These are phyloP conservation scores for Blastobotrys americana DNA, from an alignment of 805 yeast species.

Conservation along the genomic window DNA sequence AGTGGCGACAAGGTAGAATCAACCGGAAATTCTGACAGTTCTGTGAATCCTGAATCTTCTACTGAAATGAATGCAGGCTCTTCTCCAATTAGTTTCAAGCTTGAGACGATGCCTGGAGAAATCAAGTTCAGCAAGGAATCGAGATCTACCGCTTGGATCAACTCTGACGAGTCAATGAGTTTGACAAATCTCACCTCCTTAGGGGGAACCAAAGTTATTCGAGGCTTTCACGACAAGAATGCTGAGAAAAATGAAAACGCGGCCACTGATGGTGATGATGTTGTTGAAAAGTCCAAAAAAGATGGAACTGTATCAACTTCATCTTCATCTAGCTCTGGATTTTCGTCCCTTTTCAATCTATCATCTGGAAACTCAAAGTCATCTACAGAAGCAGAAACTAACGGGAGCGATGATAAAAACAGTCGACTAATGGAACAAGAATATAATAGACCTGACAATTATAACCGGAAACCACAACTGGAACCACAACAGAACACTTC, in stretches of 20 bases:
- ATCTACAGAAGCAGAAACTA: not conserved
- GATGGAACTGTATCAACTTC: not conserved
- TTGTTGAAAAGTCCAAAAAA: not conserved
- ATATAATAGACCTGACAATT: constrained; percentile 13
- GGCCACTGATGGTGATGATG: constrained; percentile 1
- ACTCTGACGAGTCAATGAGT: constrained; percentile 12
- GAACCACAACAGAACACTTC: not conserved
- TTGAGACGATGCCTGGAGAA: constrained; percentile 8
- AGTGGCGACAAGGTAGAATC: constrained; percentile 3
- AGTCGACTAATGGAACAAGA: constrained; percentile 26
- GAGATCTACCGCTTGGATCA: constrained; percentile 21
- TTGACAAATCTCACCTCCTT: constrained; percentile 29
- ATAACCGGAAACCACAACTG: constrained; percentile 3
- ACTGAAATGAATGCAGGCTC: not conserved
- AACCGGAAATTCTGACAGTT: not conserved
- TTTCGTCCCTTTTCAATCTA: not conserved
- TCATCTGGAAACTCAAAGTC: not conserved
- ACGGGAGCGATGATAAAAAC: constrained; percentile 9
- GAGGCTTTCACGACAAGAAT: constrained; percentile 21
- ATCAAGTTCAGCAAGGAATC: constrained; percentile 9
- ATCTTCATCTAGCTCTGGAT: constrained; percentile 5
- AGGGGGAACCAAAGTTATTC: constrained; percentile 22
- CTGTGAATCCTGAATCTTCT: not conserved
- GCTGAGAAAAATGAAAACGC: constrained; percentile 16
- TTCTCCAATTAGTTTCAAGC: constrained; percentile 13